Percentiles rank a stretch among this genome's conserved stretches.
phyloP scores from a whole-genome alignment of 2,329 filamentous ascomycete genomes.

The Fusarium falciforme region DNA sequence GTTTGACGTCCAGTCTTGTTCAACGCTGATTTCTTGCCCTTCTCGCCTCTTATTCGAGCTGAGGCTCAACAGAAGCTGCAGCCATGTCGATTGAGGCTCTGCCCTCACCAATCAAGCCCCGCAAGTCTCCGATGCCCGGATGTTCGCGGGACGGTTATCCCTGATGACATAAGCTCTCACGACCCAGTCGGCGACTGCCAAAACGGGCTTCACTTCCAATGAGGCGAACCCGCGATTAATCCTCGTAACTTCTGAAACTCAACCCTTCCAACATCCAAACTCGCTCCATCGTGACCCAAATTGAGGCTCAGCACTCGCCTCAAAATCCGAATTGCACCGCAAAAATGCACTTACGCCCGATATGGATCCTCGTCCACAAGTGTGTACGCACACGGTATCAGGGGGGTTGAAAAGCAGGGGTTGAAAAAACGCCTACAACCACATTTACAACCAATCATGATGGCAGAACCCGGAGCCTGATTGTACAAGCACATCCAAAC shows the following conservation, averaged over 20 bases:
- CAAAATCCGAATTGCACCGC: neutral
- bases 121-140: neutral
- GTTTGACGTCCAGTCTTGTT: neutral
- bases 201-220: neutral
- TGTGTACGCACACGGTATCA: neutral
- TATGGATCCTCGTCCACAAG: conserved; percentile 2
- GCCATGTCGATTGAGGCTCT: neutral
- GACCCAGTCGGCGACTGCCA: conserved; percentile 21
- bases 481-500: conserved; percentile 26
- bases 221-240: neutral
- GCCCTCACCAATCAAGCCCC: neutral
- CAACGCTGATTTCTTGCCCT: neutral
- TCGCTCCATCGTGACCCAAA: neutral
- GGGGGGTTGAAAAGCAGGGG: conserved; percentile 33
- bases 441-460: conserved; percentile 32
- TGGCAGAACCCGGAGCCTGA: conserved; percentile 18
- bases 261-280: conserved; percentile 9
- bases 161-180: conserved; percentile 6
- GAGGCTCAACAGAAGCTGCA: neutral
- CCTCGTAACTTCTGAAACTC: neutral
- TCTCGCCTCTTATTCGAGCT: neutral
- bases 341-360: neutral
- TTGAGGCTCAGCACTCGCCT: conserved; percentile 6
- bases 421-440: conserved; percentile 32
- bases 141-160: neutral